Conservation (phyloP, 2,329 filamentous ascomycete genomes). For the Lizonia empirigonia region DNA sequence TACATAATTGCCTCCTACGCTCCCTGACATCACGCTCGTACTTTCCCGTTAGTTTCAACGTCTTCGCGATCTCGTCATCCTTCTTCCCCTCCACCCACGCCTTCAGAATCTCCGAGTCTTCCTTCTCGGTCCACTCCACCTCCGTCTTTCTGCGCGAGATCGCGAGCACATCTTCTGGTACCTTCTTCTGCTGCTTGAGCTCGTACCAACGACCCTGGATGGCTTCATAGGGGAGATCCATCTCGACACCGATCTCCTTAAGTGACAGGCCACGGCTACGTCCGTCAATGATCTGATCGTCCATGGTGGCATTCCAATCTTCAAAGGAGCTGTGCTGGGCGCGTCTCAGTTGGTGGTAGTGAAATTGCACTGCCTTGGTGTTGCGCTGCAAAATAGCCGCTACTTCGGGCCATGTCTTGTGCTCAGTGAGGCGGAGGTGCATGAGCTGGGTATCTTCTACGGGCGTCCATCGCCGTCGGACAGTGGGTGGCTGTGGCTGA, state of each 20-base stretch:
- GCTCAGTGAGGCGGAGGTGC: conserved; percentile 1
- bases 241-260: conserved; percentile 3
- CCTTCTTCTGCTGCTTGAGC: conserved; percentile 3
- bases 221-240: neutral
- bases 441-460: conserved; percentile 8
- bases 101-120: conserved; percentile 13
- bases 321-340: neutral
- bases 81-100: neutral
- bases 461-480: conserved; percentile 12
- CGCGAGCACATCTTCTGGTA: conserved; percentile 10
- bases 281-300: conserved; percentile 11
- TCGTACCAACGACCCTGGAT: conserved; percentile 14
- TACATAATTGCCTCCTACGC: neutral
- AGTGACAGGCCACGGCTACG: neutral
- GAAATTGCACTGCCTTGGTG: neutral
- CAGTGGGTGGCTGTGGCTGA: neutral
- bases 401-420: neutral
- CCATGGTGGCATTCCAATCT: conserved; percentile 6
- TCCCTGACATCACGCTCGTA: neutral
- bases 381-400: neutral
- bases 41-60: conserved; percentile 1
- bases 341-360: conserved; percentile 1
- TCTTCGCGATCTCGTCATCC: conserved; percentile 4
- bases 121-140: conserved; percentile 1
- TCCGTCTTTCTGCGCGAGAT: neutral